A percentile compares a stretch with the other conserved stretches of the same genome.
Evolutionary conservation across 2,329 filamentous ascomycete species (phyloP).

Genomic region (Coniosporium tulheliwenetii): DNA sequence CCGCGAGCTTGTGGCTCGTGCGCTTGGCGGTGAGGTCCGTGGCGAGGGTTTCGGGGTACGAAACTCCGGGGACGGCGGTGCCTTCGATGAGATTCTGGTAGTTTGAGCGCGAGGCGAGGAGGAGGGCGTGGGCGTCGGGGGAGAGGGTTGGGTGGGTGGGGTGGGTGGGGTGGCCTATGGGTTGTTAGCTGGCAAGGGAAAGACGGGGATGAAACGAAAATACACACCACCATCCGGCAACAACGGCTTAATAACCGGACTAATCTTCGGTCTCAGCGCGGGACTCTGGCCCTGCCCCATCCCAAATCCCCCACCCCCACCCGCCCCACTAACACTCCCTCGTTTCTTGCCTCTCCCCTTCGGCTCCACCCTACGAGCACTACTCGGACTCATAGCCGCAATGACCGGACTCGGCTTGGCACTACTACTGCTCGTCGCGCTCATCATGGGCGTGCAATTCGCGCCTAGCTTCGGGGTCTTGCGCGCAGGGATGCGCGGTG

Average conservation of each 20-base stretch:
- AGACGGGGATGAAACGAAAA: not conserved
- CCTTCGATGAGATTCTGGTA: slow-evolving; percentile 96
- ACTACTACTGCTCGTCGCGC: too few species aligned
- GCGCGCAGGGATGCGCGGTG: slow-evolving; percentile 46
- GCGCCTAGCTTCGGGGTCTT: slow-evolving; percentile 41
- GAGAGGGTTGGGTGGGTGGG: slow-evolving; percentile 22
- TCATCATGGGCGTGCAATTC: too few species aligned
- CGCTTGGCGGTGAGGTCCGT: slow-evolving; percentile 92
- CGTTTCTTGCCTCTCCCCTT: slow-evolving; percentile 51
- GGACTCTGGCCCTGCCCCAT: slow-evolving; percentile 38
- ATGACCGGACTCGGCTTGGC: slow-evolving; percentile 13
- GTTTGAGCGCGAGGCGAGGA: slow-evolving; percentile 89
- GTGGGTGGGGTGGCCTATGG: too few species aligned
- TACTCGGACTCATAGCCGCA: slow-evolving; percentile 9
- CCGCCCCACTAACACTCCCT: slow-evolving; percentile 46
- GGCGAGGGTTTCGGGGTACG: slow-evolving; percentile 79
- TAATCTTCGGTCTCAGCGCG: slow-evolving; percentile 75
- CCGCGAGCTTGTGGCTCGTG: slow-evolving; percentile 94
- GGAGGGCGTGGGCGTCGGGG: slow-evolving; percentile 48
- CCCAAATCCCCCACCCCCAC: too few species aligned
- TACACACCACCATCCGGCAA: slow-evolving; percentile 52
- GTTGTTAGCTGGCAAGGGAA: too few species aligned
- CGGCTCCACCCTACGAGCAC: slow-evolving; percentile 8
- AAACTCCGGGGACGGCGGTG: slow-evolving; percentile 75
- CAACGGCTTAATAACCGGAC: slow-evolving; percentile 84